Evolutionary conservation across 805 yeast genomes (phyloP), one percentile per base, ranked within the genome.

Genomic region (Clavispora carvajalis): DNA sequence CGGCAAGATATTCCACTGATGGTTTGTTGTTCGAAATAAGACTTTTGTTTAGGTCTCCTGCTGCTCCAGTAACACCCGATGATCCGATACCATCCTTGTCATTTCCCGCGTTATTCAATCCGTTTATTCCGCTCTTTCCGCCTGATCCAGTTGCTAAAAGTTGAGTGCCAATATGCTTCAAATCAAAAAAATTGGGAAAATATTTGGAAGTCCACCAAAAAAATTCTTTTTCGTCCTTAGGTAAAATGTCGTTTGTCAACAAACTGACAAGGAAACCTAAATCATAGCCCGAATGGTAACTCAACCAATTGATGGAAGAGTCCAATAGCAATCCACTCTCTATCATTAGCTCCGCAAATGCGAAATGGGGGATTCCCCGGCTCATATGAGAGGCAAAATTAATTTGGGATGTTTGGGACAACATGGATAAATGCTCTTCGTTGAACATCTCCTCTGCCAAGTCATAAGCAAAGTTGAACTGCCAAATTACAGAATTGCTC

Each of bases 201-300:
- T 77, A 87, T 36, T 77, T 69, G 28, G 73, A 60, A 31, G 88
- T 70, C 75, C 88, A 79, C 71, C 79, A 69, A 45, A 80, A 72
- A 54, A 88, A 91, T 26, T 83, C 95, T 30, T 77, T 76, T 58
- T 85, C 90, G 49, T 82, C 85, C 22, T 75, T 76, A 1, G 98
- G 98, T 73, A 91, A 83, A 36, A 72, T 65, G 37, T 78, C 76
- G 61, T 87, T 86, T 52, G 82, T 78, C 57, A 91, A 69, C 48
- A 88, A 70, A 36, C 95, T 79, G 12, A 89, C 66, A 44, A 93
- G 68, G 60, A 90, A 90, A 1, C 98, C 99, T 58, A 90, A 76
- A 60, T 93, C 99, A 62, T 93, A 93, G 10, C 98, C 99, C 1
- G 78, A 82, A 60, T 93, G 97, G 65, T 84, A 93, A 45, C 95